These are phyloP conservation scores for Monosporascus cannonballus DNA, from an alignment of 2,329 filamentous ascomycete genomes.

Conservation along the genomic window DNA sequence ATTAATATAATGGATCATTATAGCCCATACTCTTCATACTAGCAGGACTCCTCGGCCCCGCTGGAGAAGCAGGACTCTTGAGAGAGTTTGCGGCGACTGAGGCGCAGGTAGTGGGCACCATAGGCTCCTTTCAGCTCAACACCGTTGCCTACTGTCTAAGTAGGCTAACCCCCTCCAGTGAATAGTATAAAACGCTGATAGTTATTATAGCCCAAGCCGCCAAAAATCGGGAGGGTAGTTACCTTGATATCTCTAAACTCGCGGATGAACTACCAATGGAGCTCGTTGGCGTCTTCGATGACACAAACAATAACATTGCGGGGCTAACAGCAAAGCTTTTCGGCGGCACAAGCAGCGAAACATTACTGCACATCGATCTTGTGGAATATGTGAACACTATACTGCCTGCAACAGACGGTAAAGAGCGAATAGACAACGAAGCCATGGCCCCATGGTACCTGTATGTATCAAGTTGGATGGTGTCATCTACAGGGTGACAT, in stretches of 20 bases:
- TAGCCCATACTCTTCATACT: too few relatives aligned
- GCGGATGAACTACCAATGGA: not conserved
- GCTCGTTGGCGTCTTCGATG: not conserved
- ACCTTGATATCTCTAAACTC: not conserved
- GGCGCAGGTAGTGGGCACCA: not conserved
- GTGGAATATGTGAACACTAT: not conserved
- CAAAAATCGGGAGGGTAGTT: not conserved
- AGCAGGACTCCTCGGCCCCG: too few relatives aligned
- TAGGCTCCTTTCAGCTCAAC: not conserved
- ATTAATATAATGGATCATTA: not conserved
- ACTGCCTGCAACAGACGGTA: not conserved
- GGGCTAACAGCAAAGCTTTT: conserved; percentile 2
- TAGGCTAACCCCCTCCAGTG: not conserved
- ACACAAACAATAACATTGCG: not conserved
- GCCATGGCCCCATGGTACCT: not conserved
- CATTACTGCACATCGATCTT: not conserved
- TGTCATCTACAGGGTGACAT: not conserved
- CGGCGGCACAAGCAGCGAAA: not conserved
- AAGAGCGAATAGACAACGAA: not conserved
- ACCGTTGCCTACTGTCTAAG: not conserved
- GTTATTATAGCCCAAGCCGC: not conserved
- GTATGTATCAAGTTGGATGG: not conserved
- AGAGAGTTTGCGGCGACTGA: not conserved
- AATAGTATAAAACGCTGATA: not conserved
- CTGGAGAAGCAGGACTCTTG: not conserved